Evolutionary conservation across 2,329 filamentous ascomycete genomes (phyloP).

Genomic region (Westerdykella aurantiaca): DNA sequence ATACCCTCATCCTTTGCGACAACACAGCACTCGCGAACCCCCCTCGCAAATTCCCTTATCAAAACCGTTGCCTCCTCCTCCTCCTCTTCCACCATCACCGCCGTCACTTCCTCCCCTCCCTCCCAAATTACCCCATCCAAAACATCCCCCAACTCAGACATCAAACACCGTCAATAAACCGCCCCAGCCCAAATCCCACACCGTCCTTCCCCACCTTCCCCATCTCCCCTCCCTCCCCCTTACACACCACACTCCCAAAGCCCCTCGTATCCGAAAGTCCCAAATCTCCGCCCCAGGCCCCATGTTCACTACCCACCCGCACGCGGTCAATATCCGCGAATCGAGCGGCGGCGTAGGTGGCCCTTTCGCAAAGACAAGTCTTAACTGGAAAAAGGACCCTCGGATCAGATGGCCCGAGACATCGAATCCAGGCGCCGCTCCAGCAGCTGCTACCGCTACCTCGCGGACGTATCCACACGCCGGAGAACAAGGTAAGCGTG

Average conservation of each 20-base stretch:
- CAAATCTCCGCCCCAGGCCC: background rate
- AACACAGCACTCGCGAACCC: no score
- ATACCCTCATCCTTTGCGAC: no score
- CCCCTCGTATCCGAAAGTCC: background rate
- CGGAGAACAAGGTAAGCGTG: background rate
- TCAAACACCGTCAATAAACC: no score
- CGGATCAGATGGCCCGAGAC: background rate
- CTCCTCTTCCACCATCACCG: background rate
- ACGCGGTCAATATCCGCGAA: background rate
- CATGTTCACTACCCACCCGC: background rate
- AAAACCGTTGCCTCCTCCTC: no score
- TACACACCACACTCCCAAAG: background rate
- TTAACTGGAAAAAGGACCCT: background rate
- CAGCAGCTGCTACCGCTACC: background rate
- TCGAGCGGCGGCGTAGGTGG: background rate
- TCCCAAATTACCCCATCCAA: background rate
- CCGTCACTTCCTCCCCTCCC: background rate
- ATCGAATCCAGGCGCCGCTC: background rate
- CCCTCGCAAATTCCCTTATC: no score
- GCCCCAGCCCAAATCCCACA: background rate
- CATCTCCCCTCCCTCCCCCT: background rate
- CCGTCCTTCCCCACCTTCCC: background rate
- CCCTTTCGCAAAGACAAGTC: background rate
- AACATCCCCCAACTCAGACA: background rate
- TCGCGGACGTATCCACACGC: background rate